These are phyloP conservation scores for Ceratocystis eucalypticola DNA, from an alignment of 2,329 filamentous ascomycete genomes.

Conservation along the genomic window DNA sequence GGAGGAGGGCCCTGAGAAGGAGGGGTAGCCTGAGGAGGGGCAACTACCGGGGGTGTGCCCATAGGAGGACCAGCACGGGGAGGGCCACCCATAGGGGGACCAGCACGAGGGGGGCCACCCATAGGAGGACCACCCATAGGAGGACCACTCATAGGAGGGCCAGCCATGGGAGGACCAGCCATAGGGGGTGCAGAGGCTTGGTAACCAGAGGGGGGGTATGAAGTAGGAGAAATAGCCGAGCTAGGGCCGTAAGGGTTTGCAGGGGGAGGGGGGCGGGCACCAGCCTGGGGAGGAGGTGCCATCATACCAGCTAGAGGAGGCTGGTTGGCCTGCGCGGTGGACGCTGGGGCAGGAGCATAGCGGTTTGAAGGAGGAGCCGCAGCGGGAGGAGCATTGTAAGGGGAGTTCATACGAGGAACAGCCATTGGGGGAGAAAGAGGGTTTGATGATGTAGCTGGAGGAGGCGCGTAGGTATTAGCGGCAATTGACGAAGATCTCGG, in stretches of 20 bases:
- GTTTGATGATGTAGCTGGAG: slow-evolving; percentile 52
- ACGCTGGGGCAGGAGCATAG: slow-evolving; percentile 50
- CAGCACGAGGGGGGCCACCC: slow-evolving; percentile 30
- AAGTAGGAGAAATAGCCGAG: slow-evolving; percentile 23
- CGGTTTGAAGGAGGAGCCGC: slow-evolving; percentile 56
- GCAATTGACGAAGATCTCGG: slow-evolving; percentile 20
- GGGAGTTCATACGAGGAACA: slow-evolving; percentile 63
- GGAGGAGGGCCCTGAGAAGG: slow-evolving; percentile 18
- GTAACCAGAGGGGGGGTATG: slow-evolving; percentile 20
- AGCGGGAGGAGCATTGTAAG: slow-evolving; percentile 69
- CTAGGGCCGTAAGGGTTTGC: slow-evolving; percentile 33
- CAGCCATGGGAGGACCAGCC: slow-evolving; percentile 29
- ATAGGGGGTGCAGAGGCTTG: slow-evolving; percentile 34
- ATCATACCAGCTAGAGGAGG: slow-evolving; percentile 28
- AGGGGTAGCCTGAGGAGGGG: slow-evolving; percentile 7
- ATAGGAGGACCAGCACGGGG: slow-evolving; percentile 19
- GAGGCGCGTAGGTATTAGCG: slow-evolving; percentile 33
- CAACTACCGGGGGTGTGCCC: slow-evolving; percentile 24
- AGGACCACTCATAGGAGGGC: slow-evolving; percentile 24
- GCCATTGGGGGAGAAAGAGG: slow-evolving; percentile 29
- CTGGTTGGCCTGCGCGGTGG: slow-evolving; percentile 26
- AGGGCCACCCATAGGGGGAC: slow-evolving; percentile 23
- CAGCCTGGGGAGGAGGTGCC: slow-evolving; percentile 30
- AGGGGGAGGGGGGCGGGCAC: slow-evolving; percentile 36
- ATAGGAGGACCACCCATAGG: slow-evolving; percentile 19